Evolutionary conservation across 2,329 filamentous ascomycete genomes (phyloP).

Genomic region (Paecilomyces variotii): DNA sequence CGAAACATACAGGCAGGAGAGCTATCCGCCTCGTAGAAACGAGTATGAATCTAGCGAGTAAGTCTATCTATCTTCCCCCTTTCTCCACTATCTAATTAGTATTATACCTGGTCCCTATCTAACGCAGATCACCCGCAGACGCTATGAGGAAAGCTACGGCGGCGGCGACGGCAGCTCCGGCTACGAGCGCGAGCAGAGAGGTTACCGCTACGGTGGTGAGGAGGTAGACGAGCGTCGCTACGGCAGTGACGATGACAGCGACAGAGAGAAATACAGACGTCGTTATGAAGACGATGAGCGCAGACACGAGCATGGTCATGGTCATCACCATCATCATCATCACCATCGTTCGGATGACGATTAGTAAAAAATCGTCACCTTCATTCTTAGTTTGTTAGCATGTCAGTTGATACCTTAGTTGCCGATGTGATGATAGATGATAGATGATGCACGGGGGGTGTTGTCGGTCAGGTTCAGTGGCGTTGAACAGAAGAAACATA

Average conservation of each 20-base stretch:
- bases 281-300: conserved; percentile 2
- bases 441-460: too few species aligned
- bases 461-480: too few species aligned
- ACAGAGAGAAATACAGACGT: conserved; percentile 2
- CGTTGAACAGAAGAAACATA: too few species aligned
- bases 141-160: neutral
- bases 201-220: conserved; percentile 5
- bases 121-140: neutral
- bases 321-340: conserved; percentile 13
- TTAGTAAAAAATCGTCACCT: conserved; percentile 1
- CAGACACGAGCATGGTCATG: conserved; percentile 7
- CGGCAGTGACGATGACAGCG: conserved; percentile 11
- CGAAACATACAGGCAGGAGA: conserved; percentile 3
- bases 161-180: conserved; percentile 2
- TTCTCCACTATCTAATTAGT: neutral
- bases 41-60: neutral
- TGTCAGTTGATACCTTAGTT: too few species aligned
- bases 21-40: neutral
- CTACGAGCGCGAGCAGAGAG: conserved; percentile 1
- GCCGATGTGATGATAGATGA: too few species aligned
- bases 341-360: conserved; percentile 12
- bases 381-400: neutral
- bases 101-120: neutral
- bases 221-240: conserved; percentile 12
- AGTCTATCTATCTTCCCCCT: neutral